Evolutionary conservation across 805 yeast genomes (phyloP), one percentile per base, ranked within the genome.

Genomic region (Metschnikowia lochheadii): DNA sequence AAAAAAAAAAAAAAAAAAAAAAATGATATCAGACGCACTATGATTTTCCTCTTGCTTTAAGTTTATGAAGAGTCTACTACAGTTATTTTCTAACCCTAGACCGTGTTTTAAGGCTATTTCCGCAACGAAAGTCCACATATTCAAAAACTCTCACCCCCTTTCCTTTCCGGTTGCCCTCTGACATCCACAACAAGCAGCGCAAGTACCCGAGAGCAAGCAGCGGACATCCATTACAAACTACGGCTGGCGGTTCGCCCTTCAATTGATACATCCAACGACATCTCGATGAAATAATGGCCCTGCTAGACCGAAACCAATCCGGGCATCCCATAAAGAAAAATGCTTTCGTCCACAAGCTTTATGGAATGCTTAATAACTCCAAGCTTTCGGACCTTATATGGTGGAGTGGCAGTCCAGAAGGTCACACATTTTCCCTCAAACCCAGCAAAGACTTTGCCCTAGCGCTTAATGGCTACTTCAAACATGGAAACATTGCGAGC

Each of bases 401-500:
- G 77, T 73, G 78, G 78, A 63, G 71, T 32, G 64, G 62, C 29
- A 69, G 81, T 50, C 69, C 69, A 37, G 70, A 66, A 26, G 78
- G 76, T 38, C 76, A 79, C 50, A 81, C 85, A 0, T 84, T 84
- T 70, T 84, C 85, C 0, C 62, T 84, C n/a, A 73, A 76, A 40
- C 88, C 89, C 0, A 82, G 83, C 15, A 73, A 81, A 29, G 85
- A 82, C 54, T 84, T 84, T 63, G 81, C 85, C 10, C 69, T 72
- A 37, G 79, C 80, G 1, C 63, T 86, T 45, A 82, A 86, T n/a
- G 75, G 76, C 43, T 90, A 87, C 65, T 91, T 92, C 75, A 92
- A 92, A 65, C 97, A 91, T 70, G 95, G 96, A 3, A 92, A 92
- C 63, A 89, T 91, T 29, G 89, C 96, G 21, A 84, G 92, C 53